Conservation (phyloP, 2,329 filamentous ascomycete species). For the Calonectria pauciramosa region DNA sequence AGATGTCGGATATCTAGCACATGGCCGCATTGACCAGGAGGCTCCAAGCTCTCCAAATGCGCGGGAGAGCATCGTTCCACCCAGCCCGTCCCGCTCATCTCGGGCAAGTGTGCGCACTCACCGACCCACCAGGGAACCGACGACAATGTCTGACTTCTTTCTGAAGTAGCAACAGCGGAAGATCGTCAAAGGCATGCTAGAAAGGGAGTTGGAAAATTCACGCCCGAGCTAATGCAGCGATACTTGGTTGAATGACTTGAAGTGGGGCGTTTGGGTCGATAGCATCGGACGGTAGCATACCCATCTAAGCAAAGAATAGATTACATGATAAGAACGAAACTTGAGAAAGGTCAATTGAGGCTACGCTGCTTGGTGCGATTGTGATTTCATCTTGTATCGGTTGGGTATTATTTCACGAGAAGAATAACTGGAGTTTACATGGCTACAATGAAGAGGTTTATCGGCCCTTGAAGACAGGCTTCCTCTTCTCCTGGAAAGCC, state of each 20-base stretch:
- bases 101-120: not conserved
- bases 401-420: conserved; percentile 7
- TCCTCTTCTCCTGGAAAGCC: conserved; percentile 81
- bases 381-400: not conserved
- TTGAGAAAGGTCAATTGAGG: not conserved
- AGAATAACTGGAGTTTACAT: not conserved
- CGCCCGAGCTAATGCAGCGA: not conserved
- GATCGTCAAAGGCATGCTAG: not conserved
- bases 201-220: not conserved
- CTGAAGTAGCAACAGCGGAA: not conserved
- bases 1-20: not conserved
- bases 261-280: conserved; percentile 27
- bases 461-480: conserved; percentile 69
- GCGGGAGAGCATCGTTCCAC: not conserved
- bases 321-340: conserved; percentile 21
- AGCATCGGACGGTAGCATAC: conserved; percentile 26
- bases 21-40: not conserved
- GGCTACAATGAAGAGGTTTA: conserved; percentile 45
- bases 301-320: conserved; percentile 26
- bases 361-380: not conserved
- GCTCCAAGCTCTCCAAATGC: not conserved
- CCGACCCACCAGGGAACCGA: not conserved
- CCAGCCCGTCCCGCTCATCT: not conserved
- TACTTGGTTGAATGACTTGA: not conserved
- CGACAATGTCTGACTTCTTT: not conserved